Evolutionary conservation across 257 asterid species (phyloP), one percentile per base, ranked within the genome.

Genomic region (Capsicum chinense): DNA sequence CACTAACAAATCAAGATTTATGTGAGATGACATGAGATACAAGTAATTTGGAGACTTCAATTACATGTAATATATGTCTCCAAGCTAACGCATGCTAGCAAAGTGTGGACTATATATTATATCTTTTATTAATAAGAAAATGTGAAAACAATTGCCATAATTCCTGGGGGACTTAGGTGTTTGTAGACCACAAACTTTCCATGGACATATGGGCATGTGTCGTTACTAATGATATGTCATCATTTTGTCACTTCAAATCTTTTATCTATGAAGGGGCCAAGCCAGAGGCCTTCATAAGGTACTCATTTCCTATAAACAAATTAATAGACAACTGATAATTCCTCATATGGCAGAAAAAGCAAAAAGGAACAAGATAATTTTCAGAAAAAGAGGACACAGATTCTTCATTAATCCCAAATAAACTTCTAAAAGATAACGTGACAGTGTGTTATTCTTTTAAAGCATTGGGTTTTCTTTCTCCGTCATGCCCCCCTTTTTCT

Each of bases 41-140:
- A 70, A 42, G 35, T 42, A 33, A 14, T 60, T 54, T 79, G 83
- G 83, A 79, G 17, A 39, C 66, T 79, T 79, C 67, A 54, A 57
- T 17, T 54, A 15, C 68, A 79, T 33, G 33, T 48, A 39, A 56
- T 37, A 17, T 15, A 78, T 78, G 62, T 39, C 63, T 11, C 44
- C 37, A 17, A 26, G 19, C 56, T 79, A 37, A 79, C 48, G 66
- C 42, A 79, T 33, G 67, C 44, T 12, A 33, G 82, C 2, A 39
- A 56, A 57, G 5, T 79, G 16, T 9, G 60, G 21, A 39, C 14
- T 79, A n/a, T 79, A 35, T 79, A 59, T 62, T 79, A 56, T 37
- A 58, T 37, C 13, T 26, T 12, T 57, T 37, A 58, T 37, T 44
- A 56, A 35, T 56, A 3, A 6, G 16, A 57, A 9, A 60, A 37